Evolutionary conservation across 306 rosid species (phyloP).

Genomic region (Cucurbita moschata): DNA sequence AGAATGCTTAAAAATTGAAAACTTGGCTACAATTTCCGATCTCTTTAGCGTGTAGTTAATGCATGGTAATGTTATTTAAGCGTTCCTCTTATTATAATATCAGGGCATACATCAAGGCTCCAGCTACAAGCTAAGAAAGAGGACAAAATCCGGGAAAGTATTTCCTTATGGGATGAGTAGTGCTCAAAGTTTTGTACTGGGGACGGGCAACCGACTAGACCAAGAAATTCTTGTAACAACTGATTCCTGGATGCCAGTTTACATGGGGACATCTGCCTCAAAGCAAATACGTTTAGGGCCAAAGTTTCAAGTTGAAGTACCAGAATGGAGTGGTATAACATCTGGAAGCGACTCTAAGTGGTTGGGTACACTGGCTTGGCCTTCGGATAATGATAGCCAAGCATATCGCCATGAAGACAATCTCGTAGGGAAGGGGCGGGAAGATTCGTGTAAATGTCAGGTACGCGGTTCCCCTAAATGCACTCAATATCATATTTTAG

Average conservation of each 20-base stretch:
- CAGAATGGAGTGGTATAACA: constrained; percentile 41
- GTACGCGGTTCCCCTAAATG: constrained; percentile 48
- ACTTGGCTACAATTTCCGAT: not conserved
- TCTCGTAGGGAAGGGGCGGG: constrained; percentile 79
- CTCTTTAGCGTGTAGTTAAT: not conserved
- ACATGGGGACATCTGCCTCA: constrained; percentile 8
- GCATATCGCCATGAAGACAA: constrained; percentile 46
- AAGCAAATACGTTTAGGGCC: constrained; percentile 26
- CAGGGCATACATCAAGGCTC: constrained; percentile 46
- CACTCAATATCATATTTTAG: constrained; percentile 45
- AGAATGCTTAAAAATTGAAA: not conserved
- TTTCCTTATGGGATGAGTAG: constrained; percentile 15
- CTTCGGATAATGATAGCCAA: constrained; percentile 19
- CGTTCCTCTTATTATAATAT: constrained; percentile 25
- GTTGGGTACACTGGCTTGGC: constrained; percentile 64
- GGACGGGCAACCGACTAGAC: constrained; percentile 7
- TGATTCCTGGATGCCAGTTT: constrained; percentile 10
- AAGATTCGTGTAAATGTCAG: constrained; percentile 54
- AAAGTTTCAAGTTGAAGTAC: constrained; percentile 41
- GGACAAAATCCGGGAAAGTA: constrained; percentile 22
- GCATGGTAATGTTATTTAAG: not conserved
- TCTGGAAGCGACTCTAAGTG: constrained; percentile 59
- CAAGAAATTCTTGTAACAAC: constrained; percentile 9
- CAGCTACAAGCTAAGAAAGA: constrained; percentile 54
- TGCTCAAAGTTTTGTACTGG: constrained; percentile 9